Base-by-base conservation (phyloP, 2,329 filamentous ascomycete genomes). In the Penicillium fuscoglaucum region DNA sequence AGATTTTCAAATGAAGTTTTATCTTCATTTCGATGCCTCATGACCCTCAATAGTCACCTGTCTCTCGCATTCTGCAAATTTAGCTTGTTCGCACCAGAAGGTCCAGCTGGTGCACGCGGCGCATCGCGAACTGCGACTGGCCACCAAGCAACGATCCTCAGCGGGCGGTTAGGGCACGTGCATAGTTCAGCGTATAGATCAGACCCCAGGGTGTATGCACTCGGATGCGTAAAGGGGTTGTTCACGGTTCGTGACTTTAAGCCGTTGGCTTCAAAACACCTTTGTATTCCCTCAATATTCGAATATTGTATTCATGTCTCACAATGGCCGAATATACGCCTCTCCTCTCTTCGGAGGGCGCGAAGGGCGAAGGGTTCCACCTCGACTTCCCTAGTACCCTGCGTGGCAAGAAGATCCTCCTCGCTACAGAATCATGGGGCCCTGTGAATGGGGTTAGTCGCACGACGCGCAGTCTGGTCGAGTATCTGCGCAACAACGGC, bases 361-460 rank as follows among this genome's bases (percentile, higher is more conserved):
- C 68, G 50, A 44, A 28, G 41, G 15, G 24, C 41, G 15, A 26
- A 8, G 24, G 9, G 17, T 28, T 44, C 24, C 24, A 44, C 17
- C 24, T 28, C 58, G 33, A 62, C 17, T 82, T 82, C 52, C 80
- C 80, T 6, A 64, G 57, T 19, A 63, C 76, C 9, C 78, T 90
- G n/a, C 74, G 78, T 39, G 85, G 84, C 10, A 87, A 85, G 71
- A 83, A 82, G 61, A 80, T 90, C 60, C 74, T 90, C 8, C 80
- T 90, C 8, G 88, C 87, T 61, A 90, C 87, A 15, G 88, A 90
- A 70, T 90, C 87, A 0, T 87, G 89, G 58, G 87, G 87, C 3
- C 87, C 87, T 0, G 85, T 90, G 69, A 90, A 90, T 68, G 87
- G 88, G n/a, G 87, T 90, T 46, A 88, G 85, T 66, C 81, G 87